phyloP scores from a whole-genome alignment of 2,329 filamentous ascomycete genomes.

The Magnaporthiopsis rhizophila region DNA sequence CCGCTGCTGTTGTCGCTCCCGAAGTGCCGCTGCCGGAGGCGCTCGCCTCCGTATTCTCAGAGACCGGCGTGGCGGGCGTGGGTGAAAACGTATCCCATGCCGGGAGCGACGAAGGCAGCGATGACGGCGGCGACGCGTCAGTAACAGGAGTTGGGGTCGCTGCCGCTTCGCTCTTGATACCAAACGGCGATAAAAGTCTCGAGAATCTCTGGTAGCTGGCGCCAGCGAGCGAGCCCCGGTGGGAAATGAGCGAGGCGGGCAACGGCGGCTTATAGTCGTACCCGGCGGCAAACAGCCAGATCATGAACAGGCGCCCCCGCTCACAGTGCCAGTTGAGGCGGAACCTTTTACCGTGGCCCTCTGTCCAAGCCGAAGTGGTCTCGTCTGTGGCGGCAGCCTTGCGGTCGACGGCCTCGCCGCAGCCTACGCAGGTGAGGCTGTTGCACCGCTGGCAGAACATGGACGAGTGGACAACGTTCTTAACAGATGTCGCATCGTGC shows the following conservation, averaged over 20 bases:
- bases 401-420: slow-evolving; percentile 3
- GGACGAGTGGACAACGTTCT: slow-evolving; percentile 6
- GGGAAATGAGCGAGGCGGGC: neutral
- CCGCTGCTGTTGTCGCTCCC: neutral
- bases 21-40: neutral
- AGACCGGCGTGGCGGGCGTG: neutral
- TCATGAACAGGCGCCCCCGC: slow-evolving; percentile 15
- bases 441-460: slow-evolving; percentile 13
- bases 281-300: slow-evolving; percentile 18
- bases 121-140: neutral
- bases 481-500: neutral
- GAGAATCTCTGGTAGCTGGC: neutral
- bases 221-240: neutral
- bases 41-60: neutral
- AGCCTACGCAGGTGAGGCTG: slow-evolving; percentile 12
- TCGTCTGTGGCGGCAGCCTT: neutral
- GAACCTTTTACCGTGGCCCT: neutral
- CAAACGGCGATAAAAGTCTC: neutral
- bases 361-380: neutral
- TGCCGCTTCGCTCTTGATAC: neutral
- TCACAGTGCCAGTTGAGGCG: slow-evolving; percentile 18
- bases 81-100: neutral
- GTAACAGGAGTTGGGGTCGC: neutral
- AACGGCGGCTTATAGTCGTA: slow-evolving; percentile 3
- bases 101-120: neutral